A percentile compares a stretch with the other conserved stretches of the same genome.
phyloP scores from a whole-genome alignment of 108 stramenopile species.

The Cylindrotheca closterium region DNA sequence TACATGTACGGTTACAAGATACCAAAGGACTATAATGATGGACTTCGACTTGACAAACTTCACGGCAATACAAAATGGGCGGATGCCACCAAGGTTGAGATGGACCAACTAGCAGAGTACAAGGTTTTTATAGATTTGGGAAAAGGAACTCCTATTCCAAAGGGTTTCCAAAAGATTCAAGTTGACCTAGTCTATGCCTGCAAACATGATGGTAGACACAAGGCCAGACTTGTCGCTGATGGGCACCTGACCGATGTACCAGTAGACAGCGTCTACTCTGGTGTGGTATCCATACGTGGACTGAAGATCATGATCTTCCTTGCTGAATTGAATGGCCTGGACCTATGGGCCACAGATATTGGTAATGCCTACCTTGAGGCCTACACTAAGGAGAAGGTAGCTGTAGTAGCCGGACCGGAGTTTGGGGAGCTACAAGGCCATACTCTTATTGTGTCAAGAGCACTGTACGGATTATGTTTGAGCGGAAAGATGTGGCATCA shows the following conservation, averaged over 20 bases:
- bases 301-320: slow-evolving; percentile 7
- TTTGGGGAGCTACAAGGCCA: slow-evolving; percentile 37
- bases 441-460: slow-evolving; percentile 24
- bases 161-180: slow-evolving; percentile 24
- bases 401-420: slow-evolving; percentile 38
- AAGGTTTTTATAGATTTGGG: neutral
- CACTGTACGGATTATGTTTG: slow-evolving; percentile 40
- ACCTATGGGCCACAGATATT: slow-evolving; percentile 26
- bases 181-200: slow-evolving; percentile 37
- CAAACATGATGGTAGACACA: slow-evolving; percentile 36
- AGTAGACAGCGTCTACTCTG: slow-evolving; percentile 23
- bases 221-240: slow-evolving; percentile 37
- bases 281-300: slow-evolving; percentile 25
- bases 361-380: slow-evolving; percentile 35
- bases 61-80: slow-evolving; percentile 34
- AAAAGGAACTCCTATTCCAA: neutral
- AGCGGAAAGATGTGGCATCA: slow-evolving; percentile 10
- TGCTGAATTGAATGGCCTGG: slow-evolving; percentile 25
- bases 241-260: slow-evolving; percentile 35
- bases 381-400: slow-evolving; percentile 29
- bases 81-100: slow-evolving; percentile 26
- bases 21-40: slow-evolving; percentile 24
- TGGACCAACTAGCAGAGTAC: neutral
- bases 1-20: slow-evolving; percentile 37
- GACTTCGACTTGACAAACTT: slow-evolving; percentile 6